A percentile compares a stretch with the other conserved stretches of the same genome.
Evolutionary conservation across 495 filamentous ascomycete species (phyloP).

Genomic region (Tuber aestivum): DNA sequence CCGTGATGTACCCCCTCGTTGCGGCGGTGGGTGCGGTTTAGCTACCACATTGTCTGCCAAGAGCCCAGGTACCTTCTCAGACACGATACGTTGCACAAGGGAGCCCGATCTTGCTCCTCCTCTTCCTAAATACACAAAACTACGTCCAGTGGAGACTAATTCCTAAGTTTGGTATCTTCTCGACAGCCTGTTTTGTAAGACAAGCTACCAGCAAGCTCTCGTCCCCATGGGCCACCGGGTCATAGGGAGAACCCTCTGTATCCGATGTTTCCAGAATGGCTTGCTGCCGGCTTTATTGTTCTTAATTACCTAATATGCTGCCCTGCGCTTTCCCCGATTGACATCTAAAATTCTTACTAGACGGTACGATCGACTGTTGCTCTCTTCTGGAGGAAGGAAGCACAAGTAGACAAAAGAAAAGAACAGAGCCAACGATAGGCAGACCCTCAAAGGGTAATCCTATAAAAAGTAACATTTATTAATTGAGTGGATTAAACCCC

Average conservation of each 20-base stretch:
- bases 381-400: neutral
- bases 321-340: neutral
- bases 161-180: neutral
- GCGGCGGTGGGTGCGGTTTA: neutral
- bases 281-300: neutral
- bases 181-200: neutral
- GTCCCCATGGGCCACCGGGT: neutral
- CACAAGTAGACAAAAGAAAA: neutral
- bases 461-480: slow-evolving; percentile 4
- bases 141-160: neutral
- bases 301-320: neutral
- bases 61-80: neutral
- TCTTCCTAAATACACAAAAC: too few species aligned
- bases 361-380: neutral
- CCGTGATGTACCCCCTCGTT: neutral
- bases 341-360: neutral
- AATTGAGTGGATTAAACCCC: neutral
- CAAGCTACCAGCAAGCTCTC: neutral
- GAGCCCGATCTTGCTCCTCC: neutral
- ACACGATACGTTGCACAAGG: neutral
- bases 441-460: neutral
- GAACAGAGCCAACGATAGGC: neutral
- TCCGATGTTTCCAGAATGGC: neutral
- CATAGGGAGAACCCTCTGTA: neutral
- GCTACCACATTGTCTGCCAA: neutral